These are phyloP conservation scores for Wickerhamomyces chaumierensis DNA, from an alignment of 805 yeast genomes.

Conservation along the genomic window DNA sequence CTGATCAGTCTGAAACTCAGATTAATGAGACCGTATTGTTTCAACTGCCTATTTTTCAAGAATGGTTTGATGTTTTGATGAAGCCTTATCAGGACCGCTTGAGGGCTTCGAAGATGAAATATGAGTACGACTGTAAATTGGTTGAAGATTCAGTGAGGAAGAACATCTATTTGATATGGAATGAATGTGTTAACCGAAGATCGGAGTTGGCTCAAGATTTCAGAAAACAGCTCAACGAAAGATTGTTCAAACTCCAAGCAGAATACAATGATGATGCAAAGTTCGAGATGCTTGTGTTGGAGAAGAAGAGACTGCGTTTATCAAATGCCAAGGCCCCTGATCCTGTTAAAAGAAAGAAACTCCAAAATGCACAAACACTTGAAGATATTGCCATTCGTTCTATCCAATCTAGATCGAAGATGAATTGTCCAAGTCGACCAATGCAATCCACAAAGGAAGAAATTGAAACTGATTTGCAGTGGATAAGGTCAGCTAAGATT, in stretches of 20 bases:
- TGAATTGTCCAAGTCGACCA: not conserved
- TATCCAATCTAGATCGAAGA: not conserved
- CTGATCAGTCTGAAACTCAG: no score
- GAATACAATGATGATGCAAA: conserved; percentile 11
- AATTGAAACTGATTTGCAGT: no score
- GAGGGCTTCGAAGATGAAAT: conserved; percentile 7
- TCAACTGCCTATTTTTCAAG: conserved; percentile 13
- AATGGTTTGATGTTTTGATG: conserved; percentile 11
- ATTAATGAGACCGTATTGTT: conserved; percentile 4
- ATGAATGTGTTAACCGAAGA: conserved; percentile 11
- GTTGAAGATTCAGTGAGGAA: conserved; percentile 10
- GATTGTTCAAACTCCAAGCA: conserved; percentile 3
- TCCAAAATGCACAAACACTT: not conserved
- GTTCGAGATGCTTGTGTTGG: conserved; percentile 2
- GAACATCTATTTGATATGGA: conserved; percentile 14
- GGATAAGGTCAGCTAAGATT: not conserved
- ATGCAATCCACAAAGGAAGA: not conserved
- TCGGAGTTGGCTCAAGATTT: conserved; percentile 6
- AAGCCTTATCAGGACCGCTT: conserved; percentile 9
- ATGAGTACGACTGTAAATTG: conserved; percentile 10
- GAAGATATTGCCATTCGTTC: not conserved
- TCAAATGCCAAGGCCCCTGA: conserved; percentile 13
- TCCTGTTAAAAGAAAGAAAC: not conserved
- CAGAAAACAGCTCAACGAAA: conserved; percentile 3
- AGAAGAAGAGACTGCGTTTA: conserved; percentile 9